These are phyloP conservation scores for Fusarium albosuccineum DNA, from an alignment of 2,329 filamentous ascomycete genomes.

Conservation along the genomic window DNA sequence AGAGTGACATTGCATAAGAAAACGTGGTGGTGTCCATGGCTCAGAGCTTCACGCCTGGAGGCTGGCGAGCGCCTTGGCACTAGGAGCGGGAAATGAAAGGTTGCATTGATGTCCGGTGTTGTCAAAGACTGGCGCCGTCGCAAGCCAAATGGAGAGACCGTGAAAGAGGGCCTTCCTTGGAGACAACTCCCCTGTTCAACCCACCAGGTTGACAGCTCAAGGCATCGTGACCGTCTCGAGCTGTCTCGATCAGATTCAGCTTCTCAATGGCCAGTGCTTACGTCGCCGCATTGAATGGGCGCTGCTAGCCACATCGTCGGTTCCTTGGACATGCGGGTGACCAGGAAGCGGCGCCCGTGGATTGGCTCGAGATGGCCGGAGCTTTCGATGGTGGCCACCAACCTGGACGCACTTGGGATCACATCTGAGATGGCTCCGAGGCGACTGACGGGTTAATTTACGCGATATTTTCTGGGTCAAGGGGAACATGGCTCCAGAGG, in stretches of 20 bases:
- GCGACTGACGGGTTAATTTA: neutral
- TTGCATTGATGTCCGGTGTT: neutral
- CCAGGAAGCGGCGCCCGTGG: slow-evolving; percentile 11
- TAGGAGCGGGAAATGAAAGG: neutral
- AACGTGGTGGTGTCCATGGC: slow-evolving; percentile 16
- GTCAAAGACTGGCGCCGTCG: neutral
- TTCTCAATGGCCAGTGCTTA: slow-evolving; percentile 15
- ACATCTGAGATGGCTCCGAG: neutral
- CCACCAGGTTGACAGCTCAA: neutral
- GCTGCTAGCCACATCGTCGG: slow-evolving; percentile 12
- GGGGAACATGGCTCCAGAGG: neutral
- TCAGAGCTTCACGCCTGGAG: slow-evolving; percentile 24
- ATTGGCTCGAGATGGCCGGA: slow-evolving; percentile 7
- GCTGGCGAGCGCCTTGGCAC: slow-evolving; percentile 8
- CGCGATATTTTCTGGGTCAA: neutral
- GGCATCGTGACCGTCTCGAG: slow-evolving; percentile 19
- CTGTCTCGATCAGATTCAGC: neutral
- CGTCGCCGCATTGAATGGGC: slow-evolving; percentile 20
- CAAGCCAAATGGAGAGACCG: slow-evolving; percentile 6
- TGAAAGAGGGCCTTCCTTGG: neutral
- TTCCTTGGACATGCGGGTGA: slow-evolving; percentile 13
- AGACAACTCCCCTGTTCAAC: neutral
- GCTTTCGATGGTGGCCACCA: slow-evolving; percentile 23
- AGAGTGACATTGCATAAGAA: slow-evolving; percentile 5
- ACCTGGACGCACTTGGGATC: neutral